Conservation (phyloP, 768 basidiomycete genomes). For the Termitomyces sp. region DNA sequence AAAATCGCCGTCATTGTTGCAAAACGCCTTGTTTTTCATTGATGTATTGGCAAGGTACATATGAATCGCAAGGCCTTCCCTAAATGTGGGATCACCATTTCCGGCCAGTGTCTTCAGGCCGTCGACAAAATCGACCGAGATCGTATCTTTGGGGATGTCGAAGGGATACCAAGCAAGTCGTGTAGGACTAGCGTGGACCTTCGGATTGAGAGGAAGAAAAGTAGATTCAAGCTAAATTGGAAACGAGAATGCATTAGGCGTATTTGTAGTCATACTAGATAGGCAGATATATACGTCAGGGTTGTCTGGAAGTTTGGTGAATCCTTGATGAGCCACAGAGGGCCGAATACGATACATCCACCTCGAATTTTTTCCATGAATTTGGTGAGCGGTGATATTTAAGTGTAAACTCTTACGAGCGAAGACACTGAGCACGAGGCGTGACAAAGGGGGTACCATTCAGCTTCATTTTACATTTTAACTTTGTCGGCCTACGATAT, state of each 20-base stretch:
- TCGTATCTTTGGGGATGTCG: conserved; percentile 40
- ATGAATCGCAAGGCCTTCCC: conserved; percentile 63
- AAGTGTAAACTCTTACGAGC: conserved; percentile 33
- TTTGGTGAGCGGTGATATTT: not conserved
- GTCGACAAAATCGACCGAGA: conserved; percentile 51
- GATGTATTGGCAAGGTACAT: conserved; percentile 57
- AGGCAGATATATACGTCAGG: conserved; percentile 43
- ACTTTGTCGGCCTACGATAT: not conserved
- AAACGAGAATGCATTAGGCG: not conserved
- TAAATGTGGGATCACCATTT: conserved; percentile 58
- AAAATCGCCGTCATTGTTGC: conserved; percentile 65
- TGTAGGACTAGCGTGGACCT: conserved; percentile 58
- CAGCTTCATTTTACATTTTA: conserved; percentile 34
- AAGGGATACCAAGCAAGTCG: conserved; percentile 68
- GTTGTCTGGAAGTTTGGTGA: conserved; percentile 51
- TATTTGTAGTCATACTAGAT: not conserved
- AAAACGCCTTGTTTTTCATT: conserved; percentile 60
- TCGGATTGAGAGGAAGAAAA: conserved; percentile 58
- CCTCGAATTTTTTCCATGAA: conserved; percentile 24
- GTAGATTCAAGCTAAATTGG: conserved; percentile 51
- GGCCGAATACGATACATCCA: conserved; percentile 70
- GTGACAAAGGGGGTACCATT: conserved; percentile 61
- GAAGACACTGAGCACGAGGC: conserved; percentile 51
- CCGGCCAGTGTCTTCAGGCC: conserved; percentile 66
- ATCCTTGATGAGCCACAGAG: conserved; percentile 65